A percentile compares a stretch with the other conserved stretches of the same genome.
phyloP scores from a whole-genome alignment of 2,329 filamentous ascomycete species.

The Neoarthrinium moseri region DNA sequence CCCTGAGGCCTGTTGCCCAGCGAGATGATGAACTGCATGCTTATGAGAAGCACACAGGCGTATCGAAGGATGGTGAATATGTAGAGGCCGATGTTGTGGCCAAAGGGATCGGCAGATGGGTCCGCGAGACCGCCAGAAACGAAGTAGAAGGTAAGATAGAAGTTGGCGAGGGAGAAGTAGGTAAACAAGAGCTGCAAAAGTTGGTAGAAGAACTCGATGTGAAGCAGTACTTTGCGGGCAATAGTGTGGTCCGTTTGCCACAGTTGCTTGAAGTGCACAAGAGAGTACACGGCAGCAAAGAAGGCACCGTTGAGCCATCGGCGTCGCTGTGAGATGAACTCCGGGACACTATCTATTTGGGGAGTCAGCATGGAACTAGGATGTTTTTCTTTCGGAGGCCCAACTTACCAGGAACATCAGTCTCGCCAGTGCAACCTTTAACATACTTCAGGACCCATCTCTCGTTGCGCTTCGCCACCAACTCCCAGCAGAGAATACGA shows the following conservation, averaged over 20 bases:
- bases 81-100: slow-evolving; percentile 77
- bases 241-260: slow-evolving; percentile 91
- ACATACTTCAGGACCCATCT: slow-evolving; percentile 98
- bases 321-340: slow-evolving; percentile 94
- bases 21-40: slow-evolving; percentile 92
- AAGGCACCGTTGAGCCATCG: slow-evolving; percentile 98
- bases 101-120: slow-evolving; percentile 80
- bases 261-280: slow-evolving; percentile 91
- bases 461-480: slow-evolving; percentile 91
- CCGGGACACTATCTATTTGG: slow-evolving; percentile 77
- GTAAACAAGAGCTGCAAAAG: slow-evolving; percentile 91
- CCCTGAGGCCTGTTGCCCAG: slow-evolving; percentile 96
- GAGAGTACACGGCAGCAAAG: slow-evolving; percentile 96
- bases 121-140: slow-evolving; percentile 88
- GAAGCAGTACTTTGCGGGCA: slow-evolving; percentile 83
- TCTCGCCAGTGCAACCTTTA: slow-evolving; percentile 93
- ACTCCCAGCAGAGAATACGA: slow-evolving; percentile 94
- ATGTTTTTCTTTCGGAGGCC: too few relatives aligned
- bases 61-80: slow-evolving; percentile 89
- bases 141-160: slow-evolving; percentile 99
- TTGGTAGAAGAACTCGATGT: slow-evolving; percentile 95
- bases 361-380: slow-evolving; percentile 20
- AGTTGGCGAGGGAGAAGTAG: slow-evolving; percentile 97
- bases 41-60: slow-evolving; percentile 81
- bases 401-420: slow-evolving; percentile 85